phyloP scores from a whole-genome alignment of 2,329 filamentous ascomycete genomes.

The Aquanectria penicillioides region DNA sequence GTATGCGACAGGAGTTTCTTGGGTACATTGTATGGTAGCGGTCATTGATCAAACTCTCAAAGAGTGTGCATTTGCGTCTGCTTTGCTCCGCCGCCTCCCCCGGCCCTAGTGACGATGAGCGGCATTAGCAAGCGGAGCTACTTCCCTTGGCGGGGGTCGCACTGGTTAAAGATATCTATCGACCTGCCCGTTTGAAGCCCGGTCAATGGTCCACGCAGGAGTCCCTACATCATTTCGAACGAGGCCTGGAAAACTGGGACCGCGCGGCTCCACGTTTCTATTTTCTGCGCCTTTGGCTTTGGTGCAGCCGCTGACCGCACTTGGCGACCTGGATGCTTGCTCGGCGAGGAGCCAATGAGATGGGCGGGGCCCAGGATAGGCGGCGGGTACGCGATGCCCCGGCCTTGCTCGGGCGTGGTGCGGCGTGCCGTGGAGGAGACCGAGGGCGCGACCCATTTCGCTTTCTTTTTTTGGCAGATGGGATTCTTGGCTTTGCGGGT shows the following conservation, averaged over 20 bases:
- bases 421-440: background rate
- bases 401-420: background rate
- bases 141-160: background rate
- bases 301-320: constrained; percentile 41
- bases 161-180: background rate
- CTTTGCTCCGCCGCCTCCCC: background rate
- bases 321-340: constrained; percentile 32
- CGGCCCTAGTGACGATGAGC: background rate
- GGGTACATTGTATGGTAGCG: constrained; percentile 12
- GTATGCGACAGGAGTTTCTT: constrained; percentile 13
- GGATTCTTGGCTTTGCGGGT: constrained; percentile 11
- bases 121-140: constrained; percentile 12
- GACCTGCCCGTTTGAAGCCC: constrained; percentile 2
- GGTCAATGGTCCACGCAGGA: constrained; percentile 1
- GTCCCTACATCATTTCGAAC: constrained; percentile 2
- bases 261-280: constrained; percentile 33
- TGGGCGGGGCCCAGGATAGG: background rate
- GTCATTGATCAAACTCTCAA: background rate
- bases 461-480: background rate
- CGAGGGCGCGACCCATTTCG: background rate
- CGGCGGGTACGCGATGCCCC: background rate
- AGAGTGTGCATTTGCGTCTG: background rate
- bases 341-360: constrained; percentile 27
- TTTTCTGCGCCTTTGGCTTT: too few relatives aligned
- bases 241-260: constrained; percentile 9